These are phyloP conservation scores for Codiaeum variegatum DNA, from an alignment of 441 rosid species.

Conservation along the genomic window DNA sequence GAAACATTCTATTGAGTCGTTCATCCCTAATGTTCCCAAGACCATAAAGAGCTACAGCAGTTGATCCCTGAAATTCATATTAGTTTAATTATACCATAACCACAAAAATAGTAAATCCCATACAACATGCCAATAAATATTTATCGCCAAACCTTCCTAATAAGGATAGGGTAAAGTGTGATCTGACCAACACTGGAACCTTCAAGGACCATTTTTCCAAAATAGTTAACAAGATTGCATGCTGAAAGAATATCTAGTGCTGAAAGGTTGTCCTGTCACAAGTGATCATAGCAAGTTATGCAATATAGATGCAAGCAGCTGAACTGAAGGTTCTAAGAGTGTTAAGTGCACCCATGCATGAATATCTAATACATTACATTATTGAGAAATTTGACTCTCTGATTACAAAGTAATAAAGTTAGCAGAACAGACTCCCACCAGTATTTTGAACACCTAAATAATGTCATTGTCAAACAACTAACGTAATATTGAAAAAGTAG, in stretches of 20 bases:
- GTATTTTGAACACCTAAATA: not conserved
- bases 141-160: conserved; percentile 61
- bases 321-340: conserved; percentile 4
- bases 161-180: conserved; percentile 79
- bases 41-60: conserved; percentile 93
- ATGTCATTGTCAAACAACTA: conserved; percentile 4
- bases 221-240: conserved; percentile 94
- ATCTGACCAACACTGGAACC: conserved; percentile 99
- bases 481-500: not conserved
- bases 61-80: conserved; percentile 61
- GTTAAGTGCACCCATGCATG: not conserved
- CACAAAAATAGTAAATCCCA: conserved; percentile 14
- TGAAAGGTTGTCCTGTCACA: conserved; percentile 91
- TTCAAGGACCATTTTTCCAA: conserved; percentile 98
- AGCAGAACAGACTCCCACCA: not conserved
- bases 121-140: conserved; percentile 8
- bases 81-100: conserved; percentile 17
- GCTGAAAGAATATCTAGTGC: conserved; percentile 93
- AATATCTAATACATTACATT: not conserved
- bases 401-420: not conserved
- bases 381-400: not conserved
- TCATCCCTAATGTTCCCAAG: conserved; percentile 98
- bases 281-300: conserved; percentile 25
- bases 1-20: conserved; percentile 97
- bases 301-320: conserved; percentile 5